These are phyloP conservation scores for Epichloe elymi DNA, from an alignment of 2,329 filamentous ascomycete species.

Conservation along the genomic window DNA sequence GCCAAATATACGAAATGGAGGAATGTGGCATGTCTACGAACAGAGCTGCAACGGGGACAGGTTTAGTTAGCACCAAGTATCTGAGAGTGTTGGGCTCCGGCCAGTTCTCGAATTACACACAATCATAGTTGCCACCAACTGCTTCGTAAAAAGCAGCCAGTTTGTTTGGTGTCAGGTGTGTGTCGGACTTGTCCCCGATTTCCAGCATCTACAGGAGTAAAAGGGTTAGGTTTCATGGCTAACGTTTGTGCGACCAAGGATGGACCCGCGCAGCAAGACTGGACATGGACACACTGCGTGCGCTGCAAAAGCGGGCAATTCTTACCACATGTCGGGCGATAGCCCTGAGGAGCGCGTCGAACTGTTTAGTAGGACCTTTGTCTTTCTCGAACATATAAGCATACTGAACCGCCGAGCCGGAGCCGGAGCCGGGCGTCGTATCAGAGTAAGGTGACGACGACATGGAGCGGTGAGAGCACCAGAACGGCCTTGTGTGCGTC, in stretches of 20 bases:
- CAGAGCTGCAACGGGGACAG: constrained; percentile 34
- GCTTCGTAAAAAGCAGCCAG: constrained; percentile 64
- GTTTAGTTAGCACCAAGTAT: constrained; percentile 1
- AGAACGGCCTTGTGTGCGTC: background rate
- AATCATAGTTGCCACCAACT: constrained; percentile 64
- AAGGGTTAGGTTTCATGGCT: constrained; percentile 8
- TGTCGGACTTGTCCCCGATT: constrained; percentile 42
- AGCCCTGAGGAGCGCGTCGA: constrained; percentile 55
- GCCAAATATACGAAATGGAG: constrained; percentile 84
- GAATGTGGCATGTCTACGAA: constrained; percentile 63
- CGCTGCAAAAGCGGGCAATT: background rate
- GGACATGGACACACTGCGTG: background rate
- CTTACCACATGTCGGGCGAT: constrained; percentile 60
- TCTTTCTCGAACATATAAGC: constrained; percentile 55
- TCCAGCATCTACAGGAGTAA: constrained; percentile 32
- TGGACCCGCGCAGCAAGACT: background rate
- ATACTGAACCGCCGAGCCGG: constrained; percentile 30
- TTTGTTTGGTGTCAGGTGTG: constrained; percentile 49
- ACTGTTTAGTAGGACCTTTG: constrained; percentile 52
- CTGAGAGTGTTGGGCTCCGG: background rate
- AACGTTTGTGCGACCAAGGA: background rate
- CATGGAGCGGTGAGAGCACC: constrained; percentile 7
- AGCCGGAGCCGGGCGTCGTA: constrained; percentile 12
- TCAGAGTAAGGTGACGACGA: constrained; percentile 13
- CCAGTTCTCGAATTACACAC: constrained; percentile 22